phyloP scores from a whole-genome alignment of 106 monocot species.

The Dendrobium catenatum region DNA sequence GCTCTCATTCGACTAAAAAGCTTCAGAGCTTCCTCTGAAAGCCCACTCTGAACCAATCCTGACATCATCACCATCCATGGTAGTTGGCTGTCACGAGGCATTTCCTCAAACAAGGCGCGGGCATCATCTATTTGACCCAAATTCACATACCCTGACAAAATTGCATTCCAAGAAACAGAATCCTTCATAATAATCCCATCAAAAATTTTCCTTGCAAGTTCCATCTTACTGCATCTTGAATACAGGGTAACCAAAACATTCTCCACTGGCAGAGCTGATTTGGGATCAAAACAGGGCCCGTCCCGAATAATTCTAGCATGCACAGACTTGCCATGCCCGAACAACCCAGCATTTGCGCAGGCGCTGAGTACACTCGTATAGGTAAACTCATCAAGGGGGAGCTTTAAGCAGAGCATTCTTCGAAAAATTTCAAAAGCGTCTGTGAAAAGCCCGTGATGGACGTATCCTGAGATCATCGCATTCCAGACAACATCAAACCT shows the following conservation, averaged over 20 bases:
- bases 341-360: slow-evolving; percentile 49
- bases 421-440: slow-evolving; percentile 78
- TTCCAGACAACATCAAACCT: slow-evolving; percentile 81
- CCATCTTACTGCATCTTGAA: slow-evolving; percentile 42
- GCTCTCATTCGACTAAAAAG: slow-evolving; percentile 57
- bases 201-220: slow-evolving; percentile 52
- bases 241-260: slow-evolving; percentile 81
- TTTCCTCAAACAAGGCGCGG: slow-evolving; percentile 32
- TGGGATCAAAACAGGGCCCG: slow-evolving; percentile 34
- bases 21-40: slow-evolving; percentile 62
- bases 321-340: slow-evolving; percentile 56
- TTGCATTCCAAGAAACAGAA: slow-evolving; percentile 88
- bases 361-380: slow-evolving; percentile 86
- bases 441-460: slow-evolving; percentile 39
- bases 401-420: slow-evolving; percentile 35
- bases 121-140: slow-evolving; percentile 39
- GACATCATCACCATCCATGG: slow-evolving; percentile 89
- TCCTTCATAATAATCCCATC: slow-evolving; percentile 53
- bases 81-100: slow-evolving; percentile 56
- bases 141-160: slow-evolving; percentile 67
- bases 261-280: slow-evolving; percentile 44
- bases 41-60: slow-evolving; percentile 62
- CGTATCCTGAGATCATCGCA: slow-evolving; percentile 95
- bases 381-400: slow-evolving; percentile 73
- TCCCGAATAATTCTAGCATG: slow-evolving; percentile 61